Conservation (phyloP, 257 asterid genomes). For the Solanum ossicruentum region DNA sequence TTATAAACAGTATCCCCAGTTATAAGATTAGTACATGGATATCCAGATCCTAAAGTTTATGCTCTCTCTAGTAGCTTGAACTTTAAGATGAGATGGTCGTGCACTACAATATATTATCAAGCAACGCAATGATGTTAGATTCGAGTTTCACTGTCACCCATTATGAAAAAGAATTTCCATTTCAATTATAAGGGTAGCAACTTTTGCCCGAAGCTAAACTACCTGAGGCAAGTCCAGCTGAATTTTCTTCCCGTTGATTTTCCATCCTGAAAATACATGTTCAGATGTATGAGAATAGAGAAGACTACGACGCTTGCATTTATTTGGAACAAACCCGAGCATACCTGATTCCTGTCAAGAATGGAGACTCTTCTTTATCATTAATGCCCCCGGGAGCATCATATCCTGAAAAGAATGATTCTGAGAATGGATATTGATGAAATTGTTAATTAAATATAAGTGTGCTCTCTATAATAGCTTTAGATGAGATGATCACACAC, state of each 20-base stretch:
- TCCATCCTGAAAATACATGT: constrained; percentile 47
- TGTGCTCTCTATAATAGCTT: background rate
- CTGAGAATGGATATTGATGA: background rate
- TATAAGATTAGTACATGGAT: background rate
- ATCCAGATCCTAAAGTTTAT: constrained; percentile 8
- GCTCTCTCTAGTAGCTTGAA: background rate
- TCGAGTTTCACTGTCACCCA: background rate
- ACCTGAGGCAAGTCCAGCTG: constrained; percentile 47
- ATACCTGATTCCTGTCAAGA: constrained; percentile 62
- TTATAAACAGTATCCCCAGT: background rate
- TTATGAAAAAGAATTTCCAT: background rate
- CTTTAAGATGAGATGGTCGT: background rate
- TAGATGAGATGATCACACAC: too few relatives aligned
- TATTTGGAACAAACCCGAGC: background rate
- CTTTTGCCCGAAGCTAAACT: constrained; percentile 41
- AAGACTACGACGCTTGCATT: background rate
- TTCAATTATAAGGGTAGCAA: background rate
- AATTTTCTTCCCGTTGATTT: constrained; percentile 52
- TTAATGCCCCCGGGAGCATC: constrained; percentile 35
- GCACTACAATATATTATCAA: background rate
- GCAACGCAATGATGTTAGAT: background rate
- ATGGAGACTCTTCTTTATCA: constrained; percentile 47
- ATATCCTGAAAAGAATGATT: constrained; percentile 27
- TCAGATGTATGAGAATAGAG: constrained; percentile 6
- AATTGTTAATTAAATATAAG: background rate